Base-by-base conservation (phyloP, 2,329 filamentous ascomycete genomes). In the Aureobasidium leucospermi region DNA sequence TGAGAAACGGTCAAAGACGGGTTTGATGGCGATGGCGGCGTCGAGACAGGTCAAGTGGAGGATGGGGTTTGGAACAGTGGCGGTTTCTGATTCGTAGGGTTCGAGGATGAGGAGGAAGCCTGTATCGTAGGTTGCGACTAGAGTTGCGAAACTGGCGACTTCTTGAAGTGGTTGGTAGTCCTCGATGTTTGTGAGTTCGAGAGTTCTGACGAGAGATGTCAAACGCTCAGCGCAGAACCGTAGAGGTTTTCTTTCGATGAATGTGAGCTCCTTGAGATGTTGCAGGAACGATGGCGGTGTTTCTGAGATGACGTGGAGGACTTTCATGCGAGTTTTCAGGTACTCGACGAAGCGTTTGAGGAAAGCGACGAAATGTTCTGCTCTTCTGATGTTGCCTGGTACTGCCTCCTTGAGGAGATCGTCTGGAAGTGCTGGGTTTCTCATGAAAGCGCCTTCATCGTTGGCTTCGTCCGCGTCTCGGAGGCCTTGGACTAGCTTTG, bases 291-390 rank as follows among this genome's bases (percentile, higher is more conserved):
- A 96, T 2, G 89, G 88, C 0, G 94, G 94, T 0, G 93, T 99
- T 73, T 99, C 94, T 7, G 94, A 96, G 64, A 97, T 96, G 64
- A 96, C 93, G 70, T 96, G 91, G 4, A 94, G 85, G 13, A 97
- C 92, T 79, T 96, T 97, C 94, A 99, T 97, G 61, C 95, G 85
- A 1, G 93, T 97, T 81, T 92, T 67, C 53, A 99, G 80, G 68
- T 99, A 99, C 72, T 99, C 95, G 65, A 99, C 94, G 71, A 99
- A 99, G 62, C 94, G 83, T 71, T 96, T 96, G 60, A 99, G 75
- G 71, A 99, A 99, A 0, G 91, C 85, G 13, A 96, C 85, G 69
- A 99, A 99, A 71, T 99, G 94, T 69, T 99, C 94, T 4, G 94
- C 94, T 74, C 94, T 82, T 62, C 94, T 82, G 64, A 99, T 99